phyloP scores from a whole-genome alignment of 352 stramenopile genomes.

The Pythium apleroticum region DNA sequence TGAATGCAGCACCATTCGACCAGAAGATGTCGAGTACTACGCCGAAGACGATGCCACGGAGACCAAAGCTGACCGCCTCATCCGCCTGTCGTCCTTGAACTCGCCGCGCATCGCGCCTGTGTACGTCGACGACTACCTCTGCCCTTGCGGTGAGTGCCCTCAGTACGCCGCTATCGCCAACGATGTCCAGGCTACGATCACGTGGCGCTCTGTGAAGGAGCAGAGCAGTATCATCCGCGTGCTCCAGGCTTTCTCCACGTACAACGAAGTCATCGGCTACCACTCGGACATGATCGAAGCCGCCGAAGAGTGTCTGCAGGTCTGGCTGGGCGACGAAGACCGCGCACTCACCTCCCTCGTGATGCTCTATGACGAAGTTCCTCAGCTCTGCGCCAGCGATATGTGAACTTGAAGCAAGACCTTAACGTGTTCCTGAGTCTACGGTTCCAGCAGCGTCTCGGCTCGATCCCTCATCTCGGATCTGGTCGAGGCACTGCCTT shows the following conservation, averaged over 20 bases:
- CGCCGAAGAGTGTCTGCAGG: constrained; percentile 50
- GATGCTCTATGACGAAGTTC: constrained; percentile 54
- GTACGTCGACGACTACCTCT: constrained; percentile 65
- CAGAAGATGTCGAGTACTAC: constrained; percentile 21
- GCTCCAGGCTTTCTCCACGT: constrained; percentile 69
- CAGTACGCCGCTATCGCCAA: constrained; percentile 49
- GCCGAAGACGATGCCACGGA: constrained; percentile 35
- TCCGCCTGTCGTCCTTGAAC: constrained; percentile 26
- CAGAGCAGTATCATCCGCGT: constrained; percentile 45
- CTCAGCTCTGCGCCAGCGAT: constrained; percentile 33
- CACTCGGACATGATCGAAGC: constrained; percentile 48
- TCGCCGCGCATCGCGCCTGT: constrained; percentile 33
- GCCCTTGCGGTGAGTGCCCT: constrained; percentile 58
- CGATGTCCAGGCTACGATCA: constrained; percentile 38
- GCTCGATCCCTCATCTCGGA: constrained; percentile 35
- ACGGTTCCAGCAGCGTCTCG: constrained; percentile 9
- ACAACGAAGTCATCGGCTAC: constrained; percentile 68
- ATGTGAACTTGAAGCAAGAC: not conserved
- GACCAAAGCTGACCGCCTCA: constrained; percentile 35
- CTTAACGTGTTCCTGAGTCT: not conserved
- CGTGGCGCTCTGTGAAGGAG: constrained; percentile 34
- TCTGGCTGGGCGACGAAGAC: constrained; percentile 65
- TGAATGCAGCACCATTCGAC: not conserved
- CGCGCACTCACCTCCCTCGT: constrained; percentile 65
- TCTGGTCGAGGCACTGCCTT: not conserved